Conservation (phyloP, 1,284 basidiomycete species). For the Cutaneotrichosporon sp. region DNA sequence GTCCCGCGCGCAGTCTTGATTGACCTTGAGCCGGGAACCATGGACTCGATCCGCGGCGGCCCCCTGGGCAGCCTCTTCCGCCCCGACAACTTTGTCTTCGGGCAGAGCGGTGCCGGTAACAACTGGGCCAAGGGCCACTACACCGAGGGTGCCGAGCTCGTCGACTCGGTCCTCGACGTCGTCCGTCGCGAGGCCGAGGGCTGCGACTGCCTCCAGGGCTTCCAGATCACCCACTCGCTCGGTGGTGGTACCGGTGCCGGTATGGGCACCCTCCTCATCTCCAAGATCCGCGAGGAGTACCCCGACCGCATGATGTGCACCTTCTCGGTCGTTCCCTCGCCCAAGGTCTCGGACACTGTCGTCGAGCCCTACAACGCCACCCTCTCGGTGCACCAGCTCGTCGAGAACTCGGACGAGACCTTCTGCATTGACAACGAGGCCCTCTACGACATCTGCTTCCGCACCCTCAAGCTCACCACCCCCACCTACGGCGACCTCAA, state of each 20-base stretch:
- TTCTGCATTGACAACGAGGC: slow-evolving; percentile 91
- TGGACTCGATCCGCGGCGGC: slow-evolving; percentile 85
- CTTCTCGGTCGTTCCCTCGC: slow-evolving; percentile 64
- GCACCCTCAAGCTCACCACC: slow-evolving; percentile 89
- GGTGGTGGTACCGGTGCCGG: slow-evolving; percentile 66
- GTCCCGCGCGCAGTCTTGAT: slow-evolving; percentile 94
- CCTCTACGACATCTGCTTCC: slow-evolving; percentile 97
- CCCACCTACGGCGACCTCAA: slow-evolving; percentile 97
- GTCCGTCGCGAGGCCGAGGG: slow-evolving; percentile 63
- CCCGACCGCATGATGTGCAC: slow-evolving; percentile 66
- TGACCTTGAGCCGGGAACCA: slow-evolving; percentile 95
- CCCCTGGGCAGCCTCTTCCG: slow-evolving; percentile 59
- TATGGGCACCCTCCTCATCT: slow-evolving; percentile 64
- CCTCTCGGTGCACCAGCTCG: slow-evolving; percentile 63
- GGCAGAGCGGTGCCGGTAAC: slow-evolving; percentile 62
- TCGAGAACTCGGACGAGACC: slow-evolving; percentile 65
- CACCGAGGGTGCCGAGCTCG: slow-evolving; percentile 59
- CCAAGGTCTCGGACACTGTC: slow-evolving; percentile 64
- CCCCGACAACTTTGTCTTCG: slow-evolving; percentile 63
- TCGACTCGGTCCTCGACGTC: slow-evolving; percentile 62
- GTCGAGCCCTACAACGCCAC: slow-evolving; percentile 67
- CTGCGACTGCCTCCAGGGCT: slow-evolving; percentile 61
- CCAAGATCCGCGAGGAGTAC: slow-evolving; percentile 65
- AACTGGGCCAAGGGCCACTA: slow-evolving; percentile 63
- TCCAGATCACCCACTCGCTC: slow-evolving; percentile 65